A percentile compares a stretch with the other conserved stretches of the same genome.
These are phyloP conservation scores for Rutstroemia sp. DNA, from an alignment of 2,329 filamentous ascomycete genomes.

Conservation along the genomic window DNA sequence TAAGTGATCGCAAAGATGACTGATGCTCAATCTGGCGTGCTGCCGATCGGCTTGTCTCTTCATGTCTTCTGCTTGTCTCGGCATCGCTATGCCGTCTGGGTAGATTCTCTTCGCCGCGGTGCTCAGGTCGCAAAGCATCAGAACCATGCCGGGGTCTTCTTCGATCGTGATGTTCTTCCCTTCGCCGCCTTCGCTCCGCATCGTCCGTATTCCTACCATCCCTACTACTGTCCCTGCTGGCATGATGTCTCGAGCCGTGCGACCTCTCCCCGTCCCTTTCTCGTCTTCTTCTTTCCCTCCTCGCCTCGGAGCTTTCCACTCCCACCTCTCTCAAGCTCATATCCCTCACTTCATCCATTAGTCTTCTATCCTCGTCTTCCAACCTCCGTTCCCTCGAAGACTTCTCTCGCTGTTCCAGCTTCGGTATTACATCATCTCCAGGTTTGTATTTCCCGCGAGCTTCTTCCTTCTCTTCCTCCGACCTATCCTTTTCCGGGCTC, in stretches of 20 bases:
- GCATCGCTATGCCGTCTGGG: slow-evolving; percentile 22
- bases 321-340: slow-evolving; percentile 53
- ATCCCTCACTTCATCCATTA: slow-evolving; percentile 25
- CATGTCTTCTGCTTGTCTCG: slow-evolving; percentile 23
- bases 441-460: slow-evolving; percentile 70
- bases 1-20: slow-evolving; percentile 75
- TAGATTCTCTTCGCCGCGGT: slow-evolving; percentile 16
- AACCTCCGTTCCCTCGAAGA: slow-evolving; percentile 45
- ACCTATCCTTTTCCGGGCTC: slow-evolving; percentile 68
- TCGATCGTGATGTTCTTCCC: slow-evolving; percentile 27
- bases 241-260: slow-evolving; percentile 18
- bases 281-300: slow-evolving; percentile 25
- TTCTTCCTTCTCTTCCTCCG: slow-evolving; percentile 66
- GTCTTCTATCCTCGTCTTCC: slow-evolving; percentile 34
- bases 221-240: slow-evolving; percentile 31
- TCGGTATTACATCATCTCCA: slow-evolving; percentile 73
- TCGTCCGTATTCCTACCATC: slow-evolving; percentile 23
- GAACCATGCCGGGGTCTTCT: slow-evolving; percentile 20
- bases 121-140: slow-evolving; percentile 14
- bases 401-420: slow-evolving; percentile 42
- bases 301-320: slow-evolving; percentile 32
- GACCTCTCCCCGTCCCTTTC: slow-evolving; percentile 21
- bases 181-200: slow-evolving; percentile 26
- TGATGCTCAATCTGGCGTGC: slow-evolving; percentile 74
- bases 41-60: slow-evolving; percentile 21